Base-by-base conservation (phyloP, 1,284 basidiomycete genomes). In the Agroathelia rolfsii region DNA sequence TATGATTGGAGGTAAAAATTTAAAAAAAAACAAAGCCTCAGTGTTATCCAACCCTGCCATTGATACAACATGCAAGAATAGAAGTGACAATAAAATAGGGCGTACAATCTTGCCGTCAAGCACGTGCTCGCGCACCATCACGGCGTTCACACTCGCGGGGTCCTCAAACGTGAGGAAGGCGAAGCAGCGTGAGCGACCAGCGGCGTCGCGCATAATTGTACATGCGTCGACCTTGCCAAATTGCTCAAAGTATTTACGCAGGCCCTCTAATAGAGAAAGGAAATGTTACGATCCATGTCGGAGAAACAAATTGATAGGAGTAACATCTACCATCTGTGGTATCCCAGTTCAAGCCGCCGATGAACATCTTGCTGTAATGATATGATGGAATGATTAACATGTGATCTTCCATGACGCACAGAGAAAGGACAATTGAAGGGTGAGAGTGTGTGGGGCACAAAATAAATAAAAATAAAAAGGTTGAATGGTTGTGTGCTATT, bases 271-370 rank as follows among this genome's bases (percentile, higher is more conserved):
- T 53, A 52, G 46, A 45, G 40, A 47, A 35, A 45, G 43, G 48
- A 47, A 47, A 37, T 42, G 37, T 40, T 48, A 47, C 47, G 47
- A 45, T 43, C 48, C 40, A 52, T 53, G 65, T 61, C 66, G 59
- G 50, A 51, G 53, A 56, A 53, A 54, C 31, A 46, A 36, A 44
- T 51, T 48, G 41, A 49, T 51, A 51, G 55, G 49, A 54, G 49
- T 55, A 58, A 51, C 51, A 51, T 65, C 56, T 74, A 78, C 90
- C 90, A 71, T 96, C 93, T 63, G 86, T 90, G 49, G 92, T 96
- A 62, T 95, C 90, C 92, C 92, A 96, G 66, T 89, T 94, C 46
- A 96, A 72, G 55, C 92, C 92, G 50, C 92, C 92, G 56, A 96
- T 85, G 66, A 96, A 96, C 81, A 96, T 89, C 75, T 96, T 96